Percentiles rank a stretch among this genome's conserved stretches.
Evolutionary conservation across 768 basidiomycete genomes (phyloP).

Genomic region (Tremella mesenterica): DNA sequence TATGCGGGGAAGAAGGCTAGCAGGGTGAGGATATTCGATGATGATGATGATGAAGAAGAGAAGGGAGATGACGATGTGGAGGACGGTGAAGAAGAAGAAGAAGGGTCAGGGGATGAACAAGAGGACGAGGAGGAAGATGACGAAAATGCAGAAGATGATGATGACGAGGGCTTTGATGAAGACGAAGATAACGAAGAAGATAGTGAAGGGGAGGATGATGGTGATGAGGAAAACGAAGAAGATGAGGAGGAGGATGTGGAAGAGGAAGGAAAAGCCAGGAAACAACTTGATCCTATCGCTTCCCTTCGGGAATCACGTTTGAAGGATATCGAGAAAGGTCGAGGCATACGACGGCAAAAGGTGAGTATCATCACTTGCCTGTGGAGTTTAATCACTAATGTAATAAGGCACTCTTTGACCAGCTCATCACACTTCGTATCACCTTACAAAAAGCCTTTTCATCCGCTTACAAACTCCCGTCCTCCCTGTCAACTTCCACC

Average conservation of each 20-base stretch:
- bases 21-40: slow-evolving; percentile 50
- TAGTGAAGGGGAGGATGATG: slow-evolving; percentile 30
- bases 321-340: slow-evolving; percentile 57
- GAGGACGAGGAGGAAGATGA: slow-evolving; percentile 32
- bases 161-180: slow-evolving; percentile 27
- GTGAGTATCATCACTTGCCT: slow-evolving; percentile 48
- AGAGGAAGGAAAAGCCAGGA: slow-evolving; percentile 11
- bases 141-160: slow-evolving; percentile 22
- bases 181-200: slow-evolving; percentile 28
- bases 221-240: slow-evolving; percentile 34
- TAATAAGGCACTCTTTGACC: slow-evolving; percentile 69
- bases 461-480: slow-evolving; percentile 59
- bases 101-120: slow-evolving; percentile 32
- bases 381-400: neutral
- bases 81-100: slow-evolving; percentile 45
- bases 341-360: slow-evolving; percentile 71
- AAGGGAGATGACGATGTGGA: slow-evolving; percentile 46
- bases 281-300: slow-evolving; percentile 36
- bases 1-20: slow-evolving; percentile 64
- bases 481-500: slow-evolving; percentile 8
- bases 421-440: slow-evolving; percentile 81
- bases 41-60: slow-evolving; percentile 33
- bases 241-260: slow-evolving; percentile 17
- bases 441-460: slow-evolving; percentile 71
- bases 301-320: slow-evolving; percentile 28